phyloP scores from a whole-genome alignment of 129 eudicot genomes.

The Lactuca saligna region DNA sequence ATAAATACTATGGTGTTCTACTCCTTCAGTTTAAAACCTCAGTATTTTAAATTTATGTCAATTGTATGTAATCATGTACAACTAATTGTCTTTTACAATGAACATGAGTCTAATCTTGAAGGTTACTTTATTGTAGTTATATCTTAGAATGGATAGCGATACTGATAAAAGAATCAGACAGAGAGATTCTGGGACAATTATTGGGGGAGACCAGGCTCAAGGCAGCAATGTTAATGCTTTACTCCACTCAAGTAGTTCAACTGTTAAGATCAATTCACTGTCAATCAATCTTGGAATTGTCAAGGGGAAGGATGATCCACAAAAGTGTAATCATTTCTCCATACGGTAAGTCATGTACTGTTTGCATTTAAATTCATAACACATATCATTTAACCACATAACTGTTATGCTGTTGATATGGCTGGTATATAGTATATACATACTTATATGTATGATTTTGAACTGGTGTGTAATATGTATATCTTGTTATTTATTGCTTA shows the following conservation, averaged over 20 bases:
- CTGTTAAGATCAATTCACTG: slow-evolving; percentile 50
- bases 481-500: not conserved
- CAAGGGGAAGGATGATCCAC: slow-evolving; percentile 36
- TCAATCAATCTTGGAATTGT: slow-evolving; percentile 48
- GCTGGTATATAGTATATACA: too few relatives aligned
- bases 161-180: slow-evolving; percentile 33
- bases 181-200: slow-evolving; percentile 2
- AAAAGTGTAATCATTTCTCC: slow-evolving; percentile 53
- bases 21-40: not conserved
- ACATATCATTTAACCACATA: not conserved
- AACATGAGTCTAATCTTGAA: not conserved
- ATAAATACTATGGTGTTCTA: not conserved
- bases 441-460: not conserved
- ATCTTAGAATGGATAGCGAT: slow-evolving; percentile 20
- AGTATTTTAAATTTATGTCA: not conserved
- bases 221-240: slow-evolving; percentile 27
- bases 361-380: not conserved
- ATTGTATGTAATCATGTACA: slow-evolving; percentile 19
- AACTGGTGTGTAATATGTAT: not conserved
- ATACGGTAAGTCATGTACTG: slow-evolving; percentile 55
- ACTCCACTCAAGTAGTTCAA: slow-evolving; percentile 39
- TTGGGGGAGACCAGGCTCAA: slow-evolving; percentile 24
- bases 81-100: slow-evolving; percentile 3
- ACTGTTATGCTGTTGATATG: too few relatives aligned
- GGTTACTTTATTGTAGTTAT: slow-evolving; percentile 23